Percentiles rank a stretch among this genome's conserved stretches.
These are phyloP conservation scores for Halophytophthora batemanensis DNA, from an alignment of 352 stramenopile genomes.

Conservation along the genomic window DNA sequence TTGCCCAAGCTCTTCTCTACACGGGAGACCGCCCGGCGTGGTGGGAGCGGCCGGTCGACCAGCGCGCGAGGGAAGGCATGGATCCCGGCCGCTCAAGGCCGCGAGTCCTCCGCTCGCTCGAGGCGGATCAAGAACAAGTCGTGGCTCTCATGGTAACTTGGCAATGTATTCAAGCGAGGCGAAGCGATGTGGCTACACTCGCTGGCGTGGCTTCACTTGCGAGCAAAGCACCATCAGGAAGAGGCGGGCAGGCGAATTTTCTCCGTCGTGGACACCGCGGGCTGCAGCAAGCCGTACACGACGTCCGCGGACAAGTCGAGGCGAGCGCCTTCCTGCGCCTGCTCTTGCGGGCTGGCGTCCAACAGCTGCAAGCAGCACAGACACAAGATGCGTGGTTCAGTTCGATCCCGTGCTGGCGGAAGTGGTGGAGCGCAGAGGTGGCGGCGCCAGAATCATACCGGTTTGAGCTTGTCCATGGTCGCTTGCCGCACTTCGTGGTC, in stretches of 20 bases:
- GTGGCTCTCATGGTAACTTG: too few species aligned
- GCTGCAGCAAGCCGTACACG: constrained; percentile 33
- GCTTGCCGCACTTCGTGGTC: constrained; percentile 47
- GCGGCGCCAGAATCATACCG: constrained; percentile 18
- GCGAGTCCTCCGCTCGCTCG: too few species aligned
- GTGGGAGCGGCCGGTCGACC: too few species aligned
- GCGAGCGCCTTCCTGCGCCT: constrained; percentile 7
- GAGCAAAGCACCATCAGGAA: background rate
- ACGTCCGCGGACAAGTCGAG: constrained; percentile 43
- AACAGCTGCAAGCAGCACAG: constrained; percentile 4
- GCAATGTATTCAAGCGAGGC: too few species aligned
- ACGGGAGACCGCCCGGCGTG: too few species aligned
- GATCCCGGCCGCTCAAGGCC: too few species aligned
- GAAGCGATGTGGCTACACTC: background rate
- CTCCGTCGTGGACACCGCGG: constrained; percentile 31
- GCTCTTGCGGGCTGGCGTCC: constrained; percentile 1
- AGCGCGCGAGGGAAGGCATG: too few species aligned
- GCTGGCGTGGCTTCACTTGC: background rate
- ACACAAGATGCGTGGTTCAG: too few species aligned
- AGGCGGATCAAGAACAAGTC: too few species aligned
- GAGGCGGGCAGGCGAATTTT: constrained; percentile 30
- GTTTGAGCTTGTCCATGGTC: constrained; percentile 29
- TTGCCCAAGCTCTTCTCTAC: too few species aligned
- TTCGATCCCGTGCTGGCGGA: background rate
- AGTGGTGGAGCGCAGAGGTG: background rate